phyloP scores from a whole-genome alignment of 306 rosid genomes.

The Benincasa hispida region DNA sequence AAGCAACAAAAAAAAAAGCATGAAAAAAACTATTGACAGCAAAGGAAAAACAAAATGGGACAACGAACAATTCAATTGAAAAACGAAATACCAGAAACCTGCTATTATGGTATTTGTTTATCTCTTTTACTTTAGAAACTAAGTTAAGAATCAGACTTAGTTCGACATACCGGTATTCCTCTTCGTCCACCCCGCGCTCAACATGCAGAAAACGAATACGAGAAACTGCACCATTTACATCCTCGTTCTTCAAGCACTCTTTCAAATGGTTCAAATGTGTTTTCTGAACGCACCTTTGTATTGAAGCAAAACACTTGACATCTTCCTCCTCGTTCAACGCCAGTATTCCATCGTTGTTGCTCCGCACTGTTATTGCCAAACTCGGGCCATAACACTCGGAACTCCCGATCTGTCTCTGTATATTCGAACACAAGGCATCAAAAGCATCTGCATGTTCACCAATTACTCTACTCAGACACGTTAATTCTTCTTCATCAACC shows the following conservation, averaged over 20 bases:
- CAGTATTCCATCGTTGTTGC: slow-evolving; percentile 13
- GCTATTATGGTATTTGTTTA: not conserved
- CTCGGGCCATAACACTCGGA: slow-evolving; percentile 43
- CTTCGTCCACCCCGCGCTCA: slow-evolving; percentile 54
- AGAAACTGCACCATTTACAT: slow-evolving; percentile 39
- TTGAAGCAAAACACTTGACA: slow-evolving; percentile 33
- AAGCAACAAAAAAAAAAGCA: slow-evolving; percentile 5
- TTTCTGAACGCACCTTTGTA: slow-evolving; percentile 53
- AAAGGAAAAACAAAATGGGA: not conserved
- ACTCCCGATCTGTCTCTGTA: slow-evolving; percentile 45
- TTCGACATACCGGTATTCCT: slow-evolving; percentile 69
- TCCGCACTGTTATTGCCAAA: slow-evolving; percentile 29
- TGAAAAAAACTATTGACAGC: not conserved
- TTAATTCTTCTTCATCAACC: slow-evolving; percentile 48
- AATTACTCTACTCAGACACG: slow-evolving; percentile 42
- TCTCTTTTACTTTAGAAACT: not conserved
- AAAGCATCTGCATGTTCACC: slow-evolving; percentile 51
- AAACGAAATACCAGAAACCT: not conserved
- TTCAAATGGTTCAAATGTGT: slow-evolving; percentile 65
- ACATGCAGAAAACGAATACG: slow-evolving; percentile 62
- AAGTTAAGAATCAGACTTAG: not conserved
- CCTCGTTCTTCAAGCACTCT: slow-evolving; percentile 37
- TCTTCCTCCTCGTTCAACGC: slow-evolving; percentile 37
- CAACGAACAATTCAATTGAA: not conserved
- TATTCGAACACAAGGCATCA: slow-evolving; percentile 59